Conservation (phyloP, 805 yeast species). For the Candida nonsorbophila region DNA sequence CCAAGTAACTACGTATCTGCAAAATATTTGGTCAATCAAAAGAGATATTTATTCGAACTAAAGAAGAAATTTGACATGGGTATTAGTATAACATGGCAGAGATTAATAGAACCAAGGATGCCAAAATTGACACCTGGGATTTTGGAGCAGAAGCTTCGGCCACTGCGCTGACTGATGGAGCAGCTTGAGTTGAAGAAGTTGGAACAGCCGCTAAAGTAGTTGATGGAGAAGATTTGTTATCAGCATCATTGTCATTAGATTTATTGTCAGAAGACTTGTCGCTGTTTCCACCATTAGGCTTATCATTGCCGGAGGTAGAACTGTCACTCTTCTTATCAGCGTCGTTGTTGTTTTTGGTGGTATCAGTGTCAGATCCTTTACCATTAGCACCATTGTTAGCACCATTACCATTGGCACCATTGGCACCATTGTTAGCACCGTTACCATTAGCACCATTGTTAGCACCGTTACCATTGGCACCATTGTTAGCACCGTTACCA, state of each 20-base stretch:
- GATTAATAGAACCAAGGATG: conserved; percentile 2
- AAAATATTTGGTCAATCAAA: too few relatives aligned
- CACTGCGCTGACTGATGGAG: conserved; percentile 3
- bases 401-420: conserved; percentile 1
- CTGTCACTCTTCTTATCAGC: neutral
- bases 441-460: conserved; percentile 3
- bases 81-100: too few relatives aligned
- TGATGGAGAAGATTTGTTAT: neutral
- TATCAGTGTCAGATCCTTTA: conserved; percentile 3
- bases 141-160: conserved; percentile 5
- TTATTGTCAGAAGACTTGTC: neutral
- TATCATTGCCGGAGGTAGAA: conserved; percentile 2
- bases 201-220: conserved; percentile 1
- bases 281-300: neutral
- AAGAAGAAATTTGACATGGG: too few relatives aligned
- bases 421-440: neutral
- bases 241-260: neutral
- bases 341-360: neutral
- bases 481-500: neutral
- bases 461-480: neutral
- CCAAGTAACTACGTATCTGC: too few relatives aligned
- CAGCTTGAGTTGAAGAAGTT: conserved; percentile 1
- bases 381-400: neutral
- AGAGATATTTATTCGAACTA: too few relatives aligned
- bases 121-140: conserved; percentile 4